Conservation (phyloP, 805 yeast genomes). For the Ascoidea rubescens region DNA sequence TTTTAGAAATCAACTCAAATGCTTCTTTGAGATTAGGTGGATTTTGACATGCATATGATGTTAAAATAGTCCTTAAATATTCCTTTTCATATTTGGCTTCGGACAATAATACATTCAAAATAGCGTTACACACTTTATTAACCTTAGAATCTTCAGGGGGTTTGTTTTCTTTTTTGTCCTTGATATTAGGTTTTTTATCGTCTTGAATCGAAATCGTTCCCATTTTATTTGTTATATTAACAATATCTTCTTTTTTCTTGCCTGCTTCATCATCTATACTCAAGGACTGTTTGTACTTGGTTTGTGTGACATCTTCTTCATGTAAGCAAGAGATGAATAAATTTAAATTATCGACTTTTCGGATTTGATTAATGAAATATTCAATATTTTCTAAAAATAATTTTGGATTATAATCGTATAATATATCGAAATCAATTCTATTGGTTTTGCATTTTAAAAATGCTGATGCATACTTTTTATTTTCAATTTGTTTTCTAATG, state of each 20-base stretch:
- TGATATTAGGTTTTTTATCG: not conserved
- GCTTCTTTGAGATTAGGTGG: conserved; percentile 82
- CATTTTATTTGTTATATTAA: conserved; percentile 14
- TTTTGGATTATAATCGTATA: conserved; percentile 77
- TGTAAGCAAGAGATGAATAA: conserved; percentile 74
- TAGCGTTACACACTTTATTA: conserved; percentile 61
- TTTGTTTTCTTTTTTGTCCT: conserved; percentile 23
- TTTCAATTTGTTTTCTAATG: conserved; percentile 56
- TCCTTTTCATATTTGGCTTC: conserved; percentile 35
- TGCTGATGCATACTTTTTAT: conserved; percentile 51
- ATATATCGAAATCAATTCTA: conserved; percentile 78
- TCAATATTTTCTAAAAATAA: conserved; percentile 52
- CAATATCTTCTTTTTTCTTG: conserved; percentile 22
- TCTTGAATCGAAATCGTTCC: too few relatives aligned
- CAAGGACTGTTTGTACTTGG: conserved; percentile 71
- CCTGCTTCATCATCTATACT: conserved; percentile 17
- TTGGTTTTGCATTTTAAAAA: conserved; percentile 78
- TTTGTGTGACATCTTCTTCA: conserved; percentile 72
- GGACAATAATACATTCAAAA: conserved; percentile 39
- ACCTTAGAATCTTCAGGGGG: conserved; percentile 40
- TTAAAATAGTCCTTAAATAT: conserved; percentile 66
- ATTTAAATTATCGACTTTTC: conserved; percentile 64
- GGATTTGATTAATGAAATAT: conserved; percentile 55
- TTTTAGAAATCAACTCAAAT: conserved; percentile 40
- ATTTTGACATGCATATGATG: conserved; percentile 83